A percentile compares a stretch with the other conserved stretches of the same genome.
Conservation (phyloP, 202 grass and related monocot genomes). For the Cymbopogon flexuosus region DNA sequence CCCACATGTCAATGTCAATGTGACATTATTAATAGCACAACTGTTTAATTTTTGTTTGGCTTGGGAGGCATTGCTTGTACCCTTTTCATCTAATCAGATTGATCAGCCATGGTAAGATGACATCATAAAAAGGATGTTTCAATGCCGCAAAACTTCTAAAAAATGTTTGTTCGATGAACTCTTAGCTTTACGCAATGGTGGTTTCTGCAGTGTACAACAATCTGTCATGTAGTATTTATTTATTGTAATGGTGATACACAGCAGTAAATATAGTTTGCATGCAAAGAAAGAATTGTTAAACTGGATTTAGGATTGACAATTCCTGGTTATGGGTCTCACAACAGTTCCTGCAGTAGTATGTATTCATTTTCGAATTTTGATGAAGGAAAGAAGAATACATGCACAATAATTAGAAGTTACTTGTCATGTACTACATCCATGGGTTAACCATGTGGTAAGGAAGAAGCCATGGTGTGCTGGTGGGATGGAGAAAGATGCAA, state of each 20-base stretch:
- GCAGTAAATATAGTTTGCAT: constrained; percentile 10
- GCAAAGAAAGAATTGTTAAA: constrained; percentile 27
- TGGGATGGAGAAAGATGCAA: constrained; percentile 18
- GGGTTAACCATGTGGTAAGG: constrained; percentile 33
- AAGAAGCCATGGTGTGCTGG: constrained; percentile 23
- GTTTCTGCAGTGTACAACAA: background rate
- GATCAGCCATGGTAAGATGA: constrained; percentile 12
- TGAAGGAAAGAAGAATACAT: constrained; percentile 13
- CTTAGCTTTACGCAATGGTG: constrained; percentile 4
- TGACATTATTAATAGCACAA: constrained; percentile 36
- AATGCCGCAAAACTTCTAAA: constrained; percentile 1
- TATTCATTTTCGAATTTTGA: background rate
- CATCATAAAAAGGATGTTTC: constrained; percentile 4
- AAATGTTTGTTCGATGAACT: constrained; percentile 7
- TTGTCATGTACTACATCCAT: constrained; percentile 35
- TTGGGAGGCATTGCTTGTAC: constrained; percentile 14
- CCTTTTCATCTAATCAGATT: constrained; percentile 12
- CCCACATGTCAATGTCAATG: constrained; percentile 48
- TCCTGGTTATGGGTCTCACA: constrained; percentile 36
- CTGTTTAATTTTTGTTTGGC: constrained; percentile 21
- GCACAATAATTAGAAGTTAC: constrained; percentile 42
- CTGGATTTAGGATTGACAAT: constrained; percentile 23
- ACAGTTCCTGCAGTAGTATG: background rate
- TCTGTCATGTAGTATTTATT: constrained; percentile 20
- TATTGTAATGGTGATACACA: constrained; percentile 22